Evolutionary conservation across 495 filamentous ascomycete species (phyloP).

Genomic region (Xylaria flabelliformis): DNA sequence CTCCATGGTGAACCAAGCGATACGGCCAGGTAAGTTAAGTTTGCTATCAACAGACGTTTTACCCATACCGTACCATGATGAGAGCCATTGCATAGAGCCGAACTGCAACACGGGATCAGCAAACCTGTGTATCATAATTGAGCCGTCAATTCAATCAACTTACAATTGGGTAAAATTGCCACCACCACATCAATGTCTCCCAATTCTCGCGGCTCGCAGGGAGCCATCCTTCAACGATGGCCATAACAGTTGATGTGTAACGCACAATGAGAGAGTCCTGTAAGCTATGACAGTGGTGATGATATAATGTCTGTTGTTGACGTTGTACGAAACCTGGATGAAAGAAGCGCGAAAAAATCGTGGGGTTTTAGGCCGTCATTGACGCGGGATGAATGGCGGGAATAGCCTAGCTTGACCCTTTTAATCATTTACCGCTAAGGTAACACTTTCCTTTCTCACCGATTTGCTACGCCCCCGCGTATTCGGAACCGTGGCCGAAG

Average conservation of each 20-base stretch:
- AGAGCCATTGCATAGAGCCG: slow-evolving; percentile 67
- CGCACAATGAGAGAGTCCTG: too few species aligned
- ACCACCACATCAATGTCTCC: slow-evolving; percentile 58
- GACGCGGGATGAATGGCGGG: slow-evolving; percentile 7
- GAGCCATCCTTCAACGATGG: slow-evolving; percentile 54
- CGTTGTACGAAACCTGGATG: background rate
- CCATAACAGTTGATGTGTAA: slow-evolving; percentile 30
- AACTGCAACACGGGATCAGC: slow-evolving; percentile 47
- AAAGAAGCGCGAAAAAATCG: background rate
- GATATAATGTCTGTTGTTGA: background rate
- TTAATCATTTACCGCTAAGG: background rate
- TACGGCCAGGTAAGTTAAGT: slow-evolving; percentile 87
- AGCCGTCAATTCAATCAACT: background rate
- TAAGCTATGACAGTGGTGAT: background rate
- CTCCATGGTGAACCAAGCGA: slow-evolving; percentile 90
- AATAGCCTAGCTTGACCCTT: slow-evolving; percentile 9
- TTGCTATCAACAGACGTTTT: slow-evolving; percentile 79
- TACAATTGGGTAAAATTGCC: slow-evolving; percentile 55
- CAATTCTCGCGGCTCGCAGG: slow-evolving; percentile 61
- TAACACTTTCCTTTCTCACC: background rate
- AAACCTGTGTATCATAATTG: background rate
- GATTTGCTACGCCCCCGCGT: background rate
- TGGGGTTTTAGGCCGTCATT: slow-evolving; percentile 7
- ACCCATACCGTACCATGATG: slow-evolving; percentile 74
- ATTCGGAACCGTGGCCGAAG: background rate